phyloP scores from a whole-genome alignment of 2,329 filamentous ascomycete species.

The Apiospora koreana region DNA sequence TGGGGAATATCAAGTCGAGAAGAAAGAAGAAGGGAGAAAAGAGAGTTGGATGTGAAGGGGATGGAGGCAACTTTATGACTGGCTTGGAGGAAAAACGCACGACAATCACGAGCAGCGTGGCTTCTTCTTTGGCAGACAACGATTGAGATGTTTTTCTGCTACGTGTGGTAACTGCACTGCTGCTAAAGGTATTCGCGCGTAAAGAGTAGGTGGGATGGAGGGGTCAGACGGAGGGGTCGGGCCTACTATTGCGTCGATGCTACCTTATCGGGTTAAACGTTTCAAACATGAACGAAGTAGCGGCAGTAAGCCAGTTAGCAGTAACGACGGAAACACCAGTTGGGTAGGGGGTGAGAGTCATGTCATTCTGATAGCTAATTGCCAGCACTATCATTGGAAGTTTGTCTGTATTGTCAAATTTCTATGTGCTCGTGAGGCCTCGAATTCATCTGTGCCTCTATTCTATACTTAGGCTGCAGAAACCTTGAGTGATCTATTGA shows the following conservation, averaged over 20 bases:
- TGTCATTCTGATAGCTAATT: no score
- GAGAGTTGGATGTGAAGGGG: constrained; percentile 17
- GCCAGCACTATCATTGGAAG: no score
- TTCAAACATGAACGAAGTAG: neutral
- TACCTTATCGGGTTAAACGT: constrained; percentile 1
- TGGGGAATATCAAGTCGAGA: neutral
- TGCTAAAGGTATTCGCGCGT: neutral
- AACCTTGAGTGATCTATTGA: no score
- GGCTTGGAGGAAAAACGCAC: neutral
- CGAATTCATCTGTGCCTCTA: no score
- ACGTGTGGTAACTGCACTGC: no score
- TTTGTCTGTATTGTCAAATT: no score
- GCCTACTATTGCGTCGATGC: constrained; percentile 9
- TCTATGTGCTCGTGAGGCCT: no score
- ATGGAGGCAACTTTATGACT: constrained; percentile 13
- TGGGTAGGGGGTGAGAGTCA: neutral
- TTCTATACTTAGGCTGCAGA: no score
- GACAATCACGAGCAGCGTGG: neutral
- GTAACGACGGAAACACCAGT: no score
- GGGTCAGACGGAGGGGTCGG: constrained; percentile 6
- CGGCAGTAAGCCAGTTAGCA: neutral
- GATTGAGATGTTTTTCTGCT: neutral
- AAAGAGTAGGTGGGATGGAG: neutral
- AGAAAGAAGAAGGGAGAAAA: neutral
- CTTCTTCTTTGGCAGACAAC: neutral